Evolutionary conservation across 1,139 yeast species (phyloP), one percentile per base, ranked within the genome.

Genomic region (Entelexis paramagnoliae): DNA sequence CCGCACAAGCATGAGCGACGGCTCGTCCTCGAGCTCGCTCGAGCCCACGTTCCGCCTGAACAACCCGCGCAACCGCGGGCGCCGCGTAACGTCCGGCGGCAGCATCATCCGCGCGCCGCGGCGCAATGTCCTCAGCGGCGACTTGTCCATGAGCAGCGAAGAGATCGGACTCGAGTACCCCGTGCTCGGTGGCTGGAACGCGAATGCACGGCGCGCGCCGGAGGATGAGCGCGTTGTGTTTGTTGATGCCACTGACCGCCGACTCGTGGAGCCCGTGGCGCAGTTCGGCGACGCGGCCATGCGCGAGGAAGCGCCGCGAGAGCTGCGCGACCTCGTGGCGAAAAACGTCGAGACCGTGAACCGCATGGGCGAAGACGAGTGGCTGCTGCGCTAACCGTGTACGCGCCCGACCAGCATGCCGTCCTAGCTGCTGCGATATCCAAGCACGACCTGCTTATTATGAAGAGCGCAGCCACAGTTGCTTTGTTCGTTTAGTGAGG

Each of bases 41-140:
- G 46, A 42, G 46, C 46, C 46, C n/a, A 42, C 46, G 9, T 42
- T 42, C 46, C 35, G 46, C 14, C 8, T 42, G 6, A 42, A 42
- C 36, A 42, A 42, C 20, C 46, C 46, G 36, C 46, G 46, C 29
- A 42, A 42, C 36, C 46, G 47, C 24, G 47, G 47, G 14, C 35
- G 45, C 13, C 33, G 54, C 5, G 53, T 52, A 10, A 50, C 55
- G 16, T 52, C 55, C 2, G 49, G 48, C 11, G 55, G 55, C 20
- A 52, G 55, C 42, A 30, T 52, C 9, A 24, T 52, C 8, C 46
- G 51, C 11, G 29, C 33, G 10, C 30, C 38, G 17, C 46, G 35
- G 24, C 46, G 46, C 26, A 24, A 16, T 19, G 32, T 22, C 4
- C n/a, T 46, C 11, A 50, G 48, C 28, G 53, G 50, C 17, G 52